phyloP scores from a whole-genome alignment of 805 yeast species.

The Candida broadrunensis region DNA sequence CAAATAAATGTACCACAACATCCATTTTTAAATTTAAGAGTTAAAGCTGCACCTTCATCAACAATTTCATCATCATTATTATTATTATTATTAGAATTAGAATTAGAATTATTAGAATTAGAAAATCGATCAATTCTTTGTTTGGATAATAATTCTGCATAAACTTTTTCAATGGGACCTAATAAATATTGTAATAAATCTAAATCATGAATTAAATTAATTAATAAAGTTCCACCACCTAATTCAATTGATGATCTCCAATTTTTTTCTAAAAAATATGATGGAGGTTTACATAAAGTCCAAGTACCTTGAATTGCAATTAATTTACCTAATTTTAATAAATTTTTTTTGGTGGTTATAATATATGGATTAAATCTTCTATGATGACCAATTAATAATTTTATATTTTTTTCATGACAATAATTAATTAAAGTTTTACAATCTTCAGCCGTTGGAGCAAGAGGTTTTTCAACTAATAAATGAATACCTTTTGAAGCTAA shows the following conservation, averaged over 20 bases:
- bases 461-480: slow-evolving; percentile 39
- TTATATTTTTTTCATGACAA: slow-evolving; percentile 21
- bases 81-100: slow-evolving; percentile 35
- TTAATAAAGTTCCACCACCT: slow-evolving; percentile 41
- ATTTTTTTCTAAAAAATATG: slow-evolving; percentile 32
- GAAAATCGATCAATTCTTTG: slow-evolving; percentile 23
- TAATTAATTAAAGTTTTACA: slow-evolving; percentile 29
- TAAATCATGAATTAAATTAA: slow-evolving; percentile 40
- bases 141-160: slow-evolving; percentile 33
- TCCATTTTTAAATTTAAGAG: slow-evolving; percentile 35
- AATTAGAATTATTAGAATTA: slow-evolving; percentile 2
- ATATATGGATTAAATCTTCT: slow-evolving; percentile 42
- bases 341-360: slow-evolving; percentile 31
- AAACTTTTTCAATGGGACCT: slow-evolving; percentile 37
- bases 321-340: slow-evolving; percentile 26
- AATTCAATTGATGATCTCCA: slow-evolving; percentile 33
- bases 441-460: slow-evolving; percentile 32
- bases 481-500: slow-evolving; percentile 35
- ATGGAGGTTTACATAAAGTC: slow-evolving; percentile 34
- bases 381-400: slow-evolving; percentile 40
- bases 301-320: slow-evolving; percentile 42
- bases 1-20: slow-evolving; percentile 41
- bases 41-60: slow-evolving; percentile 42
- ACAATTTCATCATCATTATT: slow-evolving; percentile 24
- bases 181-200: slow-evolving; percentile 38